Base-by-base conservation (phyloP, 331 rosid genomes). In the Stylosanthes scabra region DNA sequence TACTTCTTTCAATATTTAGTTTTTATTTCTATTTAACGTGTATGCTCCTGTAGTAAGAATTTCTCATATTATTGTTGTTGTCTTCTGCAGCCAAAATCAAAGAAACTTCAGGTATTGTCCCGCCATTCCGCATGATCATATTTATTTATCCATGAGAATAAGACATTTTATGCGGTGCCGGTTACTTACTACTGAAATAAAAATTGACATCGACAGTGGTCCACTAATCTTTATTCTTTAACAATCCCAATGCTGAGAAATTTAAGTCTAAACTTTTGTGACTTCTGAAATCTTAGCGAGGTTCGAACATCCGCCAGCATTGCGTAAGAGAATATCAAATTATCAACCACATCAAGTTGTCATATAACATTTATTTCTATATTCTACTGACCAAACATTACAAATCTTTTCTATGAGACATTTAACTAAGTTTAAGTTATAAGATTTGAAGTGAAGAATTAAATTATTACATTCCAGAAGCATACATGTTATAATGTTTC, bases 81-180 rank as follows among this genome's bases (percentile, higher is more conserved):
- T 75, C 31, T 87, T 81, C 52, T 84, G 85, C 85, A 88, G 91
- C 84, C 88, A 65, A 88, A 88, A 62, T 86, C 93, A 14, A 88
- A 84, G 79, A 75, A 61, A 54, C 52, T 86, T 71, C 88, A 88
- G 93, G 93, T 88, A 81, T 73, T 81, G 3, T 47, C 64, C 57
- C 7, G 11, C 77, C 72, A 68, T 44, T 63, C 29, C 58, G 50
- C 34, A 31, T 66, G n/a, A 57, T 52, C 39, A 6, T 71, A 78
- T 78, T 68, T 68, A 40, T 13, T 69, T 47, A 68, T 70, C 40
- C 15, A 15, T 61, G 27, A 37, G 44, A 46, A 54, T 7, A 12
- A 69, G 14, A 44, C 12, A 59, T 58, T 50, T 59, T 12, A 16
- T 16, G 4, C 9, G 9, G 25, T 20, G 25, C 25, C 25, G 25